These are phyloP conservation scores for Kodamaea anthophila DNA, from an alignment of 1,139 yeast genomes.

Conservation along the genomic window DNA sequence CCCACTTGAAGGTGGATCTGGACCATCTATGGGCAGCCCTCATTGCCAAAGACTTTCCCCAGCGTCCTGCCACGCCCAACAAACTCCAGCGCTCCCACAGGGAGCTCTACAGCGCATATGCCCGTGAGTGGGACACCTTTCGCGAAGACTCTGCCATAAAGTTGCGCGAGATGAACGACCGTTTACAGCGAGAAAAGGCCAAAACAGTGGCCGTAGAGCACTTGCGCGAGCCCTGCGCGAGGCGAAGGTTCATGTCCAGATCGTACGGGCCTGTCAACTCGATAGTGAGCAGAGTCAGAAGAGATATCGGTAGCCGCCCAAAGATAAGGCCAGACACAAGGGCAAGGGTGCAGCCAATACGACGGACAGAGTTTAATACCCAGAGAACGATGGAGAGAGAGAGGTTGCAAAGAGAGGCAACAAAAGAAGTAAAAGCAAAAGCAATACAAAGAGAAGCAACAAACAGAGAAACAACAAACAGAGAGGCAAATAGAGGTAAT, in stretches of 20 bases:
- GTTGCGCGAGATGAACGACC: constrained; percentile 39
- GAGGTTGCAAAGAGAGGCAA: too few relatives aligned
- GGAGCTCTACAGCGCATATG: constrained; percentile 37
- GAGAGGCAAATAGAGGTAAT: too few relatives aligned
- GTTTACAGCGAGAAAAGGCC: constrained; percentile 37
- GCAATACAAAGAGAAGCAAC: too few relatives aligned
- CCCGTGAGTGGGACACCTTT: constrained; percentile 39
- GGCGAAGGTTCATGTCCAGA: constrained; percentile 12
- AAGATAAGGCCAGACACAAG: too few relatives aligned
- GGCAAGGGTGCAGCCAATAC: too few relatives aligned
- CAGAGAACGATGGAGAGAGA: too few relatives aligned
- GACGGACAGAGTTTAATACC: constrained; percentile 6
- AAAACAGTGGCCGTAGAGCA: constrained; percentile 39
- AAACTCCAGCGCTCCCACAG: constrained; percentile 30
- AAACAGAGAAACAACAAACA: too few relatives aligned
- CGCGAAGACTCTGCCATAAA: constrained; percentile 46
- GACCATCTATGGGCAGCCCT: constrained; percentile 47
- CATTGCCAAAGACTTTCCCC: constrained; percentile 46
- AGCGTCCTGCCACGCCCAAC: constrained; percentile 14
- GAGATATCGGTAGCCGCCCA: constrained; percentile 28
- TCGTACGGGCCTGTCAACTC: constrained; percentile 13
- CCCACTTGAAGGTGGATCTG: constrained; percentile 40
- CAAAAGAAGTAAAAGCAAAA: too few relatives aligned
- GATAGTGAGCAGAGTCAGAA: constrained; percentile 31
- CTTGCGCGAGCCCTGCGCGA: constrained; percentile 31